A percentile compares a stretch with the other conserved stretches of the same genome.
Evolutionary conservation across 106 monocot genomes (phyloP).

Genomic region (Dioscorea alata): DNA sequence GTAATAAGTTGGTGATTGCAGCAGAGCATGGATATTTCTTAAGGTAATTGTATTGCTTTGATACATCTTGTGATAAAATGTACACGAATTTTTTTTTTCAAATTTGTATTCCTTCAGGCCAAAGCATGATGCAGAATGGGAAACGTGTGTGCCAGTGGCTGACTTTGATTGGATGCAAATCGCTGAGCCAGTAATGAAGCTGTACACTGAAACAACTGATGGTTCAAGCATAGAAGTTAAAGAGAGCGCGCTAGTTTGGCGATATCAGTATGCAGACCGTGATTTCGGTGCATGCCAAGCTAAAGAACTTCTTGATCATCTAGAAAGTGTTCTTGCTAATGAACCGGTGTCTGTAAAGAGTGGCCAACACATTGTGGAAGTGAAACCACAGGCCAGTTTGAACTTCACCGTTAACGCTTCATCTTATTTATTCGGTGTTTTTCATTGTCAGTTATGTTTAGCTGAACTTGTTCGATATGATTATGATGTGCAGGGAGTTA

Average conservation of each 20-base stretch:
- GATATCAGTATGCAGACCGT: slow-evolving; percentile 45
- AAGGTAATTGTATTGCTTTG: slow-evolving; percentile 15
- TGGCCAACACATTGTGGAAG: slow-evolving; percentile 49
- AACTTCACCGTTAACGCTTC: no score
- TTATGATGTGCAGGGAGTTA: slow-evolving; percentile 26
- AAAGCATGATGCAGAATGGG: slow-evolving; percentile 36
- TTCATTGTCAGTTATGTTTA: not conserved
- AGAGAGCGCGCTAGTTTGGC: slow-evolving; percentile 49
- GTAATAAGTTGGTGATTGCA: slow-evolving; percentile 33
- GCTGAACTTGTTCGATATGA: not conserved
- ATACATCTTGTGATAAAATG: not conserved
- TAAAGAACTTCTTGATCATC: slow-evolving; percentile 54
- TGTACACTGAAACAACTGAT: slow-evolving; percentile 61
- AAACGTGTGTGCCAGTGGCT: slow-evolving; percentile 28
- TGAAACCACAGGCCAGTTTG: slow-evolving; percentile 44
- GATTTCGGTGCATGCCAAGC: slow-evolving; percentile 60
- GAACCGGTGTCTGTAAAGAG: slow-evolving; percentile 61
- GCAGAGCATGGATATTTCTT: slow-evolving; percentile 50
- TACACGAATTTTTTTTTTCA: no score
- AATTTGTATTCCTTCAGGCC: slow-evolving; percentile 10
- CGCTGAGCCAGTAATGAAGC: slow-evolving; percentile 43
- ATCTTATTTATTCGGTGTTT: no score
- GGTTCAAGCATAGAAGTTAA: slow-evolving; percentile 42
- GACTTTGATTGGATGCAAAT: slow-evolving; percentile 51
- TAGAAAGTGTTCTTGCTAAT: slow-evolving; percentile 46